Evolutionary conservation across 352 stramenopile species (phyloP).

Genomic region (Pythium guiyangense): DNA sequence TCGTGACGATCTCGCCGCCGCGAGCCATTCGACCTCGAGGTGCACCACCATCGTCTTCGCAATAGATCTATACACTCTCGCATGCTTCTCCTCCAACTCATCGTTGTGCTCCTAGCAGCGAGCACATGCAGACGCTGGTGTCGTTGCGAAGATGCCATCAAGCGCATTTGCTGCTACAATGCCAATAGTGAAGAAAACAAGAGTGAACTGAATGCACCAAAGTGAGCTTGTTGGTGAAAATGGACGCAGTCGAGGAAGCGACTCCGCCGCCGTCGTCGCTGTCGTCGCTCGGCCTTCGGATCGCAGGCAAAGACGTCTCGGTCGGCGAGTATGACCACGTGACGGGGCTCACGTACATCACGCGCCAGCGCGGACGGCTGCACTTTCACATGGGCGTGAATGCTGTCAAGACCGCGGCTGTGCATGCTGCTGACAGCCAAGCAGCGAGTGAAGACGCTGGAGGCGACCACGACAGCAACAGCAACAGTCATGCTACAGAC

Average conservation of each 20-base stretch:
- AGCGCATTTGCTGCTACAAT: not conserved
- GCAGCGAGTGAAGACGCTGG: not conserved
- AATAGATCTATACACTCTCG: not conserved
- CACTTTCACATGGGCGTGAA: constrained; percentile 73
- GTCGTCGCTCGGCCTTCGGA: not conserved
- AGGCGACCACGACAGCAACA: not conserved
- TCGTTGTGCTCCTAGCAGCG: too few relatives aligned
- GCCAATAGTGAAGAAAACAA: not conserved
- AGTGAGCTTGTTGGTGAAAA: not conserved
- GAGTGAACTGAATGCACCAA: not conserved
- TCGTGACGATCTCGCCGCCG: constrained; percentile 32
- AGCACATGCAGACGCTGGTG: too few relatives aligned
- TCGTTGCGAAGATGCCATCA: too few relatives aligned
- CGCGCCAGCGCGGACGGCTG: constrained; percentile 59
- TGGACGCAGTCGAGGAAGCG: not conserved
- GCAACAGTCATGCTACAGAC: not conserved
- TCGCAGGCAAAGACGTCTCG: constrained; percentile 37
- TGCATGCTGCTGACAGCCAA: not conserved
- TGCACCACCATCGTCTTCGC: not conserved
- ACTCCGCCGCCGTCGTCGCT: not conserved
- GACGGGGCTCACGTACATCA: constrained; percentile 63
- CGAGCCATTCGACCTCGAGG: constrained; percentile 16
- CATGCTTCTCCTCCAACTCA: too few relatives aligned
- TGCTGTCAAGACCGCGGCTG: constrained; percentile 26
- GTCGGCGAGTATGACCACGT: constrained; percentile 51